Base-by-base conservation (phyloP, 1,284 basidiomycete genomes). In the Moniliella sp. region DNA sequence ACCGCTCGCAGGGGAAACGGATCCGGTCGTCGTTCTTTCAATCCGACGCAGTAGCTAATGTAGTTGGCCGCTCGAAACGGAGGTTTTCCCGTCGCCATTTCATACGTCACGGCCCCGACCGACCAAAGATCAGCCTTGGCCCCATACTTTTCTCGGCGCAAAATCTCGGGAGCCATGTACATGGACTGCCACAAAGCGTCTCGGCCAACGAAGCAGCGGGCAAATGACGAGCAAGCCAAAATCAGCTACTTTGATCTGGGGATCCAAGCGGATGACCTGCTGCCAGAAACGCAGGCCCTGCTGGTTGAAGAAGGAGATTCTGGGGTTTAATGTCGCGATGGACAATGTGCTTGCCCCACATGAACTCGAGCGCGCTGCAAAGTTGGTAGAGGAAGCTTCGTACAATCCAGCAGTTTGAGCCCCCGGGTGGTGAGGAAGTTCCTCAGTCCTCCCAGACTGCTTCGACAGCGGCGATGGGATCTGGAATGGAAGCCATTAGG, bases 161-260 rank as follows among this genome's bases (percentile, higher is more conserved):
- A 66, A 43, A 99, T 97, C 63, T 99, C 88, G 0, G 88, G 88
- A 0, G 91, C 88, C 88, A 97, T 99, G 64, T 99, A 99, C 18
- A 99, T 74, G 91, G 88, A 12, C 83, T 91, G 5, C 91, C 88
- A 57, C 88, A 99, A 0, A 99, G 67, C 2, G 88, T 99, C 63
- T 97, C 88, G 5, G 88, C 91, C 70, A 97, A 73, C 66, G 82
- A 78, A 3, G 82, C 75, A 28, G 77, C 78, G 0, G 86, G 83
- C 4, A 99, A 66, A 18, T 77, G 78, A 9, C 91, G 72, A 0
- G 91, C 91, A 51, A 99, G 0, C 88, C 88, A 61, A 99, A 97
- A 62, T 99, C 88, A 15, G 88, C 91, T 1, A 59, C 54, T 30
- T 59, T 59, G 42, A 59, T 42, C 39, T 53, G 56, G 3, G 55